Percentiles rank a stretch among this genome's conserved stretches.
Conservation (phyloP, 192 early-diverging fungal species). For the Coemansia sp. region DNA sequence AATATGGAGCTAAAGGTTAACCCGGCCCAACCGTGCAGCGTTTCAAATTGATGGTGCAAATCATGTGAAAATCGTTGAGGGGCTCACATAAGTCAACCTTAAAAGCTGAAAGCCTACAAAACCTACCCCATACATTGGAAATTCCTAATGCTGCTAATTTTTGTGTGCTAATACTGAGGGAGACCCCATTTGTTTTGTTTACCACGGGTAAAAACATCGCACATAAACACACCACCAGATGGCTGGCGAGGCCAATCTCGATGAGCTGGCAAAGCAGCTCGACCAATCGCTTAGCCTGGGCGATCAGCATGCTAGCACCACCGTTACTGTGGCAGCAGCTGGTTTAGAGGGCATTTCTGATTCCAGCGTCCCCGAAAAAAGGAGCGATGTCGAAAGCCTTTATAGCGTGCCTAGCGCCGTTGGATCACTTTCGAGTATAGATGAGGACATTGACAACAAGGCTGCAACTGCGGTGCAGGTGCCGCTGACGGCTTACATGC, state of each 20-base stretch:
- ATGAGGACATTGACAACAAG: conserved; percentile 8
- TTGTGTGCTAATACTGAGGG: too few relatives aligned
- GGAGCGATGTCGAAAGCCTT: conserved; percentile 12
- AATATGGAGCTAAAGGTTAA: too few relatives aligned
- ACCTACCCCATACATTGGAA: too few relatives aligned
- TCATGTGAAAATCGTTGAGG: conserved; percentile 1
- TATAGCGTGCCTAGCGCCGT: conserved; percentile 7
- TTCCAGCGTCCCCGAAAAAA: not conserved
- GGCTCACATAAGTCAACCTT: not conserved
- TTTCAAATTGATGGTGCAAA: not conserved
- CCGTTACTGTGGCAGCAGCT: not conserved
- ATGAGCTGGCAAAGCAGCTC: conserved; percentile 27
- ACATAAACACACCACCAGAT: not conserved
- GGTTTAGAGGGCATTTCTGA: not conserved
- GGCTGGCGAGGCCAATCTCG: conserved; percentile 4
- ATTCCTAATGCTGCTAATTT: too few relatives aligned
- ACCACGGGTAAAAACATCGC: too few relatives aligned
- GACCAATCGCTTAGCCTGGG: conserved; percentile 22
- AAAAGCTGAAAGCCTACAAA: too few relatives aligned
- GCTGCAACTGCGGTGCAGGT: not conserved
- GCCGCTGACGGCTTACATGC: conserved; percentile 17
- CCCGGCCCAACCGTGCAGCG: too few relatives aligned
- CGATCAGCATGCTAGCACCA: not conserved
- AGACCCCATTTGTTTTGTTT: too few relatives aligned
- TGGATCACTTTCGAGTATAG: conserved; percentile 17